phyloP scores from a whole-genome alignment of 345 rosid genomes.

The Geranium rotundifolium region DNA sequence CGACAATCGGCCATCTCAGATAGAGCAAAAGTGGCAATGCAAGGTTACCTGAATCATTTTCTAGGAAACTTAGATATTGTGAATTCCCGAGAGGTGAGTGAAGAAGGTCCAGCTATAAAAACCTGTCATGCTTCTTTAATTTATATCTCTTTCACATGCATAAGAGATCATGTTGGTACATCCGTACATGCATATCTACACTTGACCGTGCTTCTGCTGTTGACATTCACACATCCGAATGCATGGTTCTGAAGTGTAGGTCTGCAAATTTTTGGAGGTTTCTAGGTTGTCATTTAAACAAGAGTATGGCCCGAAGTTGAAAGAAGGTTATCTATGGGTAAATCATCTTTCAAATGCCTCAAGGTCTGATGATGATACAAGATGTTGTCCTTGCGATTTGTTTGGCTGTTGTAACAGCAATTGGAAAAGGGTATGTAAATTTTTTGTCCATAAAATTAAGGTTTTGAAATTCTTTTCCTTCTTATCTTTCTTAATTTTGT shows the following conservation, averaged over 20 bases:
- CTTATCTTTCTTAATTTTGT: background rate
- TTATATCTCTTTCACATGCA: no score
- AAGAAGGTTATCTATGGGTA: constrained; percentile 78
- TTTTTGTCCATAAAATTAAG: background rate
- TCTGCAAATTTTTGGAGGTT: constrained; percentile 85
- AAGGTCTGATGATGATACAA: constrained; percentile 14
- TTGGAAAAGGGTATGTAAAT: constrained; percentile 55
- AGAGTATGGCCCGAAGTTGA: constrained; percentile 79
- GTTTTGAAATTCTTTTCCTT: background rate
- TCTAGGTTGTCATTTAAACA: constrained; percentile 69
- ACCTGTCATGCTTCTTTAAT: background rate
- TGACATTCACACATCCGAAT: background rate
- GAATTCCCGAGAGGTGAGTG: constrained; percentile 70
- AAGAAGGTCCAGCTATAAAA: background rate
- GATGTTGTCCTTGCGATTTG: constrained; percentile 40
- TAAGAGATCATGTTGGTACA: no score
- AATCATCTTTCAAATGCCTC: constrained; percentile 43
- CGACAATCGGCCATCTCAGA: constrained; percentile 55
- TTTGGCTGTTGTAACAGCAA: constrained; percentile 40
- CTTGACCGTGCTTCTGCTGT: background rate
- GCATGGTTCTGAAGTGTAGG: constrained; percentile 27
- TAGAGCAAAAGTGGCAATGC: constrained; percentile 73
- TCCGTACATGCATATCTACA: no score
- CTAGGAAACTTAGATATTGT: constrained; percentile 77
- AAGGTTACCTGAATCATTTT: constrained; percentile 78